Percentiles rank a stretch among this genome's conserved stretches.
Evolutionary conservation across 2,329 filamentous ascomycete species (phyloP).

Genomic region (Xylariaceae sp.): DNA sequence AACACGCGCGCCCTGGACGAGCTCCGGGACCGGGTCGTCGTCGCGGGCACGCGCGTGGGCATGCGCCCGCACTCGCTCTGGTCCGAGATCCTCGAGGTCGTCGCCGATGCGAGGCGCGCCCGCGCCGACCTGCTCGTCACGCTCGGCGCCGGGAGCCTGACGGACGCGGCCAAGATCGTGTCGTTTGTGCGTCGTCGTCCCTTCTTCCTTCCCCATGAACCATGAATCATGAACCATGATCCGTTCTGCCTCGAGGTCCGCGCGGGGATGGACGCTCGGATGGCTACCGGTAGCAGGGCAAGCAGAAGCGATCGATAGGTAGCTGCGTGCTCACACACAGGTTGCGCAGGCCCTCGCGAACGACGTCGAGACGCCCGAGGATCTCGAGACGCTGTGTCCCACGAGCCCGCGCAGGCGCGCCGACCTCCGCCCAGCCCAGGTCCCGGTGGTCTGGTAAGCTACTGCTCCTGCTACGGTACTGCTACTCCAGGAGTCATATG

Average conservation of each 20-base stretch:
- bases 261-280: too few relatives aligned
- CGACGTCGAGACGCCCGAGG: conserved; percentile 27
- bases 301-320: too few relatives aligned
- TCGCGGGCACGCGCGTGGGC: conserved; percentile 40
- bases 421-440: conserved; percentile 15
- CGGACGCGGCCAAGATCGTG: conserved; percentile 47
- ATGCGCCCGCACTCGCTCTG: conserved; percentile 48
- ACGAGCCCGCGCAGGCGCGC: conserved; percentile 16
- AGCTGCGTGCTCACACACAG: too few relatives aligned
- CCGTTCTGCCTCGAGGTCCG: too few relatives aligned
- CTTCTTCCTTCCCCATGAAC: too few relatives aligned
- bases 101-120: conserved; percentile 28
- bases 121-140: conserved; percentile 44
- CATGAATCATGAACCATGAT: too few relatives aligned
- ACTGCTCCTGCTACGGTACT: too few relatives aligned
- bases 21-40: conserved; percentile 32
- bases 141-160: conserved; percentile 47
- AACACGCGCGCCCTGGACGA: conserved; percentile 37
- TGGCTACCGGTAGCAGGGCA: too few relatives aligned
- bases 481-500: too few relatives aligned
- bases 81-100: conserved; percentile 42
- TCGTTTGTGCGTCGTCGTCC: conserved; percentile 17
- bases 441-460: conserved; percentile 26
- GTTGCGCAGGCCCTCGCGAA: conserved; percentile 42
- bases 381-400: conserved; percentile 29